Evolutionary conservation across 2,329 filamentous ascomycete species (phyloP).

Genomic region (Aspergillus hiratsukae): DNA sequence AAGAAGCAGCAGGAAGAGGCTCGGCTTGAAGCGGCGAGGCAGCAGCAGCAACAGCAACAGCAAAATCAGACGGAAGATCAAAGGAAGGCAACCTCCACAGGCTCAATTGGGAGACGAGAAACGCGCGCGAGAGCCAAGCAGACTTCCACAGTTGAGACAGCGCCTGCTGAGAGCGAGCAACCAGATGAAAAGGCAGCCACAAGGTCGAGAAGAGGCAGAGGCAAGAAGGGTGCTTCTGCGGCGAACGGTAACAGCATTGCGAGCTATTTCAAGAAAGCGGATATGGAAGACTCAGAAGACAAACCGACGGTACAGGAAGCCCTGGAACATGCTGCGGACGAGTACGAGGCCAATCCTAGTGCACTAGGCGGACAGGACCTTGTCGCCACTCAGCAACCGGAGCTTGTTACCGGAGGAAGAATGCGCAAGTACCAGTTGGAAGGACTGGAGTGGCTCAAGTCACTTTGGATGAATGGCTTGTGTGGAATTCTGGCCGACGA

Average conservation of each 20-base stretch:
- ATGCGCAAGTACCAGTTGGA: constrained; percentile 96
- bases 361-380: constrained; percentile 64
- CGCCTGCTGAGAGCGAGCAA: constrained; percentile 12
- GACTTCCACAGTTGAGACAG: constrained; percentile 10
- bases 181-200: constrained; percentile 13
- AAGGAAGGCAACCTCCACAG: constrained; percentile 18
- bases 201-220: constrained; percentile 25
- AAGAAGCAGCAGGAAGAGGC: constrained; percentile 45
- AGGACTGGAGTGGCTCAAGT: constrained; percentile 86
- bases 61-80: constrained; percentile 23
- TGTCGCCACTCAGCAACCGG: constrained; percentile 78
- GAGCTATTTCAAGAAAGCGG: constrained; percentile 58
- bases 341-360: constrained; percentile 55
- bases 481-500: constrained; percentile 90
- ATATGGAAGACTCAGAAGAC: constrained; percentile 51
- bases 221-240: constrained; percentile 21
- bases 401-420: constrained; percentile 75
- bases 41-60: constrained; percentile 14
- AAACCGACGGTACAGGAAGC: constrained; percentile 54
- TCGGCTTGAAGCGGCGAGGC: constrained; percentile 32
- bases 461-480: constrained; percentile 80
- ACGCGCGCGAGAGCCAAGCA: constrained; percentile 30
- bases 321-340: constrained; percentile 54
- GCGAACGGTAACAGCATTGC: constrained; percentile 46
- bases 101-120: constrained; percentile 21